These are phyloP conservation scores for Pistacia vera DNA, from an alignment of 345 rosid species.

Conservation along the genomic window DNA sequence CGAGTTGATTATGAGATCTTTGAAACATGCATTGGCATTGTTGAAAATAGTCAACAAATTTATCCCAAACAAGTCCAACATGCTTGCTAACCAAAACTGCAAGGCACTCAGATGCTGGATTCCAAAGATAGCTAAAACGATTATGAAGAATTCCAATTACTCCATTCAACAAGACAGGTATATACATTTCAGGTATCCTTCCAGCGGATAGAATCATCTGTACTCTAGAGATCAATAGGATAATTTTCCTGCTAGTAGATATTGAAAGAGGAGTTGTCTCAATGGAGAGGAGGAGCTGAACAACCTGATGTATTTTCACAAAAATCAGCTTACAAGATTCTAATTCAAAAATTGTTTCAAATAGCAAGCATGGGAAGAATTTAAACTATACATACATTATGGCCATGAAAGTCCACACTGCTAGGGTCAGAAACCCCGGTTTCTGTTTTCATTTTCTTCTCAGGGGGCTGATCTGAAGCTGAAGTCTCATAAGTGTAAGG, in stretches of 20 bases:
- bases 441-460: constrained; percentile 52
- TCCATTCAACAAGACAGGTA: constrained; percentile 65
- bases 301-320: constrained; percentile 54
- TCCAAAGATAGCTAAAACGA: constrained; percentile 68
- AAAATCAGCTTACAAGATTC: constrained; percentile 17
- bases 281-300: constrained; percentile 59
- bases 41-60: constrained; percentile 50
- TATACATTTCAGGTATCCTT: constrained; percentile 58
- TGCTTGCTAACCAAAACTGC: constrained; percentile 60
- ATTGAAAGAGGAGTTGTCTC: constrained; percentile 70
- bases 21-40: constrained; percentile 47
- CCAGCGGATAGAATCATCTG: constrained; percentile 67
- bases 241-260: constrained; percentile 64
- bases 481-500: constrained; percentile 33
- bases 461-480: constrained; percentile 41
- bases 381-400: constrained; percentile 48
- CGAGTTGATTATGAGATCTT: constrained; percentile 33
- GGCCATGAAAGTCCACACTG: constrained; percentile 26
- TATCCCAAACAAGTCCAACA: constrained; percentile 59
- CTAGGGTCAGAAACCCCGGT: constrained; percentile 37
- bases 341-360: constrained; percentile 3
- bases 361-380: constrained; percentile 13
- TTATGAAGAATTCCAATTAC: constrained; percentile 74
- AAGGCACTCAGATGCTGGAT: constrained; percentile 75
- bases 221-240: constrained; percentile 55